Evolutionary conservation across 148 eudicot species (phyloP).

Genomic region (Suaeda aralocaspica): DNA sequence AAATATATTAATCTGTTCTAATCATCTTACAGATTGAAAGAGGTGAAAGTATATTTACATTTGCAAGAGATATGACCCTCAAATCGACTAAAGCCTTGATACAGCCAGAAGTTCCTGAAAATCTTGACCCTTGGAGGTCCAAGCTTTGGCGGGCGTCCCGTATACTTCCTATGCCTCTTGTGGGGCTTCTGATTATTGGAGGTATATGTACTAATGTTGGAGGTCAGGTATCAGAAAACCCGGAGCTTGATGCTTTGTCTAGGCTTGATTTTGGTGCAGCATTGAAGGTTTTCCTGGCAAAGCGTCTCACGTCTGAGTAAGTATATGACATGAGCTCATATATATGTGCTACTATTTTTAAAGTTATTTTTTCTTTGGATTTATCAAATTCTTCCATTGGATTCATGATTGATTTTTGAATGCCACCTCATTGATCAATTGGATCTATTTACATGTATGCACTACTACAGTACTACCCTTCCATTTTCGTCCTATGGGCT

Average conservation of each 20-base stretch:
- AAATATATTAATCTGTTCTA: constrained; percentile 10
- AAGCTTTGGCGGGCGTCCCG: constrained; percentile 96
- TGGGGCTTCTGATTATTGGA: constrained; percentile 82
- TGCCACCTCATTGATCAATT: background rate
- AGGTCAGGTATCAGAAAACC: constrained; percentile 55
- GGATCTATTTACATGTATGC: background rate
- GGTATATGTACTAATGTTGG: constrained; percentile 69
- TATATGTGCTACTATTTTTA: background rate
- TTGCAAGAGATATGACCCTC: constrained; percentile 93
- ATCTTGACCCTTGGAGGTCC: constrained; percentile 87
- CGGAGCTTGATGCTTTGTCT: constrained; percentile 81
- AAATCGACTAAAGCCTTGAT: constrained; percentile 77
- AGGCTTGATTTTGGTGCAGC: constrained; percentile 93
- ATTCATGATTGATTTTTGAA: background rate
- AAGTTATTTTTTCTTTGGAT: background rate
- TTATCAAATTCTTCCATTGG: background rate
- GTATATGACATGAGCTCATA: constrained; percentile 22
- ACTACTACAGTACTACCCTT: background rate
- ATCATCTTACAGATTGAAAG: constrained; percentile 56
- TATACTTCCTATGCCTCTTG: constrained; percentile 92
- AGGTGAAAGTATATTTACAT: constrained; percentile 87
- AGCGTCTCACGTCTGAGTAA: constrained; percentile 89
- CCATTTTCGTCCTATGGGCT: background rate
- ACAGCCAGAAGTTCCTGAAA: constrained; percentile 58
- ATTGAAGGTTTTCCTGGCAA: constrained; percentile 88